Evolutionary conservation across 768 basidiomycete genomes (phyloP).

Genomic region (Tulasnella sp.): DNA sequence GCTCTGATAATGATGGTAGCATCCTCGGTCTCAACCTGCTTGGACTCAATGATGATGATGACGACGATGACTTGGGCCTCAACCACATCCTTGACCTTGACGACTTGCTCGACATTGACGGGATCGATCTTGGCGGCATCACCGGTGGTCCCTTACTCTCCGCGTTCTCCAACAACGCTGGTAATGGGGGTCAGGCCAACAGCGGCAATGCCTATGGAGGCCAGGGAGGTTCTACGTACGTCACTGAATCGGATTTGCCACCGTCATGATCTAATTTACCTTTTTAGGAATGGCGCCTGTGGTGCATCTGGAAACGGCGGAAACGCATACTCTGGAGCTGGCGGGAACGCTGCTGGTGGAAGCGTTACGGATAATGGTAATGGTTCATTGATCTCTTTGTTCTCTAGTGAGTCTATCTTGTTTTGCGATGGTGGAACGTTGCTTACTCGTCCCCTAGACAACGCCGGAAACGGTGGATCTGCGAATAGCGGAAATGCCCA

Average conservation of each 20-base stretch:
- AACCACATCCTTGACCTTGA: no score
- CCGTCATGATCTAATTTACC: background rate
- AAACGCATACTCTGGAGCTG: slow-evolving; percentile 12
- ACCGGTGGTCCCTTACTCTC: background rate
- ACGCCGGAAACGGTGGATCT: background rate
- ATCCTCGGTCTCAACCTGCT: background rate
- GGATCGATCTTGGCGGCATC: no score
- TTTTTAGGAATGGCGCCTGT: background rate
- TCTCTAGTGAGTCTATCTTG: background rate
- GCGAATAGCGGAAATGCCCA: background rate
- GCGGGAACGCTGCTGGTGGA: slow-evolving; percentile 7
- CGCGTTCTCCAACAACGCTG: background rate
- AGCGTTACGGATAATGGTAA: slow-evolving; percentile 1
- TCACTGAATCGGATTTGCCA: background rate
- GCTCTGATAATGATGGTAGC: background rate
- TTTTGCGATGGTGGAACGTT: background rate
- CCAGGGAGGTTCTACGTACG: background rate
- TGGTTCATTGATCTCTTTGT: background rate
- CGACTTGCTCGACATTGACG: background rate
- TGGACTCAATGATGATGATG: background rate
- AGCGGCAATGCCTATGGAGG: background rate
- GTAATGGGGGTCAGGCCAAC: background rate
- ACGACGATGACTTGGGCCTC: background rate
- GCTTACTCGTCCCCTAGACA: background rate
- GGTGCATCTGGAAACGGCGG: slow-evolving; percentile 15